Percentiles rank a stretch among this genome's conserved stretches.
Evolutionary conservation across 2,329 filamentous ascomycete species (phyloP).

Genomic region (Pseudogymnoascus sp.): DNA sequence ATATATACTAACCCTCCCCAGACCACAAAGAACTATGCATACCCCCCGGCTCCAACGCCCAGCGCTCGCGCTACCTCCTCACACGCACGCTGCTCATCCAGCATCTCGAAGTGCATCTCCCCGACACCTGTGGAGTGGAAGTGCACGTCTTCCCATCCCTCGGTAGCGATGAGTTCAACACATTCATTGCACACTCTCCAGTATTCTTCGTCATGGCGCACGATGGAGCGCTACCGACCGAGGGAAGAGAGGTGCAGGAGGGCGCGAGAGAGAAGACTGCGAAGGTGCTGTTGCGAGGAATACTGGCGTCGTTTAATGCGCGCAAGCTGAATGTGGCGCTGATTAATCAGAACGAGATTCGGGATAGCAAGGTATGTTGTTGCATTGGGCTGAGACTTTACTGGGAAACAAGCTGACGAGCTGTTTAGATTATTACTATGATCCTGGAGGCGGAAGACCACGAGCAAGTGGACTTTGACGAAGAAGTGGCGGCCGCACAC

Average conservation of each 20-base stretch:
- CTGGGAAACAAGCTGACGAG: background rate
- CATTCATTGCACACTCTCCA: conserved; percentile 45
- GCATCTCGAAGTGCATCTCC: conserved; percentile 37
- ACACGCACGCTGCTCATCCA: conserved; percentile 54
- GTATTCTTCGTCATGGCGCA: conserved; percentile 63
- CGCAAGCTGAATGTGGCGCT: conserved; percentile 53
- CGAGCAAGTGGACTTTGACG: conserved; percentile 9
- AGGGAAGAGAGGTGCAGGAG: background rate
- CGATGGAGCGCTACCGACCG: conserved; percentile 38
- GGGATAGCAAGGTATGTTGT: conserved; percentile 49
- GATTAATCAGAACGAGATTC: conserved; percentile 53
- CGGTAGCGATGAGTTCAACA: conserved; percentile 39
- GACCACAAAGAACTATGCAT: conserved; percentile 46
- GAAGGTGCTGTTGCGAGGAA: conserved; percentile 28
- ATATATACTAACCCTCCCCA: conserved; percentile 15
- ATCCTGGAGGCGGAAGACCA: conserved; percentile 32
- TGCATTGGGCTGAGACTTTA: background rate
- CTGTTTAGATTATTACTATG: conserved; percentile 37
- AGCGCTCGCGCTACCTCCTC: conserved; percentile 42
- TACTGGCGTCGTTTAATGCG: conserved; percentile 47
- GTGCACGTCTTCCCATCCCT: conserved; percentile 38
- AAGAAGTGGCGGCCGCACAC: conserved; percentile 4
- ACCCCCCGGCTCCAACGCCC: conserved; percentile 32
- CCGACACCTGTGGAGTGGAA: conserved; percentile 19
- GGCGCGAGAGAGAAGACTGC: conserved; percentile 14